A percentile compares a stretch with the other conserved stretches of the same genome.
Conservation (phyloP, 345 rosid genomes). For the Fremontodendron californicum region DNA sequence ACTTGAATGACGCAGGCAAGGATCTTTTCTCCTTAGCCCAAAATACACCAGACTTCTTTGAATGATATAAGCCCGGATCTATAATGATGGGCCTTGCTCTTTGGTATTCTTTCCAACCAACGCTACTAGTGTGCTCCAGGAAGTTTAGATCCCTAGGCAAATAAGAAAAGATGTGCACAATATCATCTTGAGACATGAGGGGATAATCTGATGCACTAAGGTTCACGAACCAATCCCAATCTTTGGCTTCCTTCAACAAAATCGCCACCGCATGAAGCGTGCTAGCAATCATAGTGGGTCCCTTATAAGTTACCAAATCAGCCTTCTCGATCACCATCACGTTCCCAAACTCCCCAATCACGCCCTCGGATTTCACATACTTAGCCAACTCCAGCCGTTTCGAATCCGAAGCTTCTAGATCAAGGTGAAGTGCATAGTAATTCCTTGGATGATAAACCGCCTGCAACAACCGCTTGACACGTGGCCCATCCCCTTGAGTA, state of each 20-base stretch:
- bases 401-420: slow-evolving; percentile 66
- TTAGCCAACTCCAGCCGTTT: slow-evolving; percentile 76
- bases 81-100: slow-evolving; percentile 86
- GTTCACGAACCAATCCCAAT: slow-evolving; percentile 96
- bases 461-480: slow-evolving; percentile 54
- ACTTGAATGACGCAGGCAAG: slow-evolving; percentile 83
- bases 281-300: slow-evolving; percentile 77
- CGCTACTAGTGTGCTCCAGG: slow-evolving; percentile 81
- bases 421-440: slow-evolving; percentile 72
- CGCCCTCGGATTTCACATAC: slow-evolving; percentile 60
- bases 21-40: slow-evolving; percentile 87
- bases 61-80: slow-evolving; percentile 89
- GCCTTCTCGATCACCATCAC: slow-evolving; percentile 84
- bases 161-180: slow-evolving; percentile 81
- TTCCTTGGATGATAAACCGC: slow-evolving; percentile 79
- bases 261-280: slow-evolving; percentile 72
- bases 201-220: slow-evolving; percentile 83
- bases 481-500: slow-evolving; percentile 48
- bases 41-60: slow-evolving; percentile 75
- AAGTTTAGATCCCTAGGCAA: slow-evolving; percentile 90
- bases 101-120: slow-evolving; percentile 90
- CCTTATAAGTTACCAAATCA: slow-evolving; percentile 73
- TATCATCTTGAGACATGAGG: slow-evolving; percentile 88
- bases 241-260: slow-evolving; percentile 61
- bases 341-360: slow-evolving; percentile 48